Evolutionary conservation across 2,329 filamentous ascomycete species (phyloP), one percentile per base, ranked within the genome.

Genomic region (Trichoderma sp.): DNA sequence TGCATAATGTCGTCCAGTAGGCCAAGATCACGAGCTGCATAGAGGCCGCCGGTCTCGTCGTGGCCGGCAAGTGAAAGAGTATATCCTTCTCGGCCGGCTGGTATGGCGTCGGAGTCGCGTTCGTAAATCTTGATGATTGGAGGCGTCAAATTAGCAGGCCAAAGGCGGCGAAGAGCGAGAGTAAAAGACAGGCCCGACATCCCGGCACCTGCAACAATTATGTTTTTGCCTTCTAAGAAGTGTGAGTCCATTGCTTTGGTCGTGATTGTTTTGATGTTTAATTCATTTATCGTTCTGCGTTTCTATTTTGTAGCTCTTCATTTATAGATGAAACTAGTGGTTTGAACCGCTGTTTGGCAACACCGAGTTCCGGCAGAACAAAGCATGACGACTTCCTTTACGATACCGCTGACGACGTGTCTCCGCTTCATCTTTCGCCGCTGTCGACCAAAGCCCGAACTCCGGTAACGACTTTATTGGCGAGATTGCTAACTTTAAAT

Each of bases 171-270:
- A 28, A 82, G 73, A 18, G 79, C 75, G 61, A 77, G 71, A 51
- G 74, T 76, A 69, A 83, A 82, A 5, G 79, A 71, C 24, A 81
- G 75, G 14, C 81, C 79, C 24, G 77, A 77, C n/a, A 82, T 77
- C 24, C 81, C 81, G 24, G 75, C 78, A 34, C 81, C 81, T 28
- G 78, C 74, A 43, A 82, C 73, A 21, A 81, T 73, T 58, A 81
- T 80, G 59, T 74, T 77, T 72, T 81, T 80, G 26, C 76, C 75
- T 7, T 75, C 73, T 54, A 80, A 73, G 59, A 76, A 72, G 32
- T 70, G 71, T 26, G 46, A 14, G 0, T n/a, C 30, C 43, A 61
- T 52, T 52, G 24, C 11, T n/a, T 5, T 52, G 18, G 5, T 11
- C 13, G 2, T 52, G 5, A 1, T 34, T 24, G 6, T 13, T 34